Percentiles rank a stretch among this genome's conserved stretches.
Conservation (phyloP, 2,329 filamentous ascomycete genomes). For the Colletotrichum magnum region DNA sequence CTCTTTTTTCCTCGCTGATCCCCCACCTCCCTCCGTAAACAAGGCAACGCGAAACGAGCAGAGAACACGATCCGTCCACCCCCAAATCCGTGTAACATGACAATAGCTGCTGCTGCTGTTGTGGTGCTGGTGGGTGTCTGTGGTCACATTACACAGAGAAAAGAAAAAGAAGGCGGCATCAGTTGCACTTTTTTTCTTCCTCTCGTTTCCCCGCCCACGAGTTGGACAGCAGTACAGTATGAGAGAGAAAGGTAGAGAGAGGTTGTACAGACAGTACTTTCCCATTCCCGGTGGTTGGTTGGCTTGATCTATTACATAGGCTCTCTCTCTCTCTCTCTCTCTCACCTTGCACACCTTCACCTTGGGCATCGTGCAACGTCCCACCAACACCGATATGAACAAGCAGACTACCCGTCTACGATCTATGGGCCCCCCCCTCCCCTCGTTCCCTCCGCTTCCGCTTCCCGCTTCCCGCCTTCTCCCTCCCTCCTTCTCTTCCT, state of each 20-base stretch:
- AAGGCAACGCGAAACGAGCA: too few species aligned
- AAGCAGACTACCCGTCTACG: conserved; percentile 40
- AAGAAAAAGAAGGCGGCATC: not conserved
- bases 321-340: too few species aligned
- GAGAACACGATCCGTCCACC: too few species aligned
- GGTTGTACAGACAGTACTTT: not conserved
- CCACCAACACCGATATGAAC: conserved; percentile 38
- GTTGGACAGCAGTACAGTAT: too few species aligned
- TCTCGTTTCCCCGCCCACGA: not conserved
- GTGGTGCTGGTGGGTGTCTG: not conserved
- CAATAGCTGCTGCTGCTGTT: not conserved
- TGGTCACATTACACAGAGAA: conserved; percentile 8
- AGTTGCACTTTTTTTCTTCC: not conserved
- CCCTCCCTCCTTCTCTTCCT: not conserved
- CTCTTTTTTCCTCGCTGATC: not conserved
- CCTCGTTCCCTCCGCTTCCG: not conserved
- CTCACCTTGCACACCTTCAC: not conserved
- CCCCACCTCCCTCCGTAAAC: conserved; percentile 17
- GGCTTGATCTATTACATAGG: not conserved
- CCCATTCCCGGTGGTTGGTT: not conserved
- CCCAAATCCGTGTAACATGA: too few species aligned
- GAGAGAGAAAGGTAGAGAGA: too few species aligned
- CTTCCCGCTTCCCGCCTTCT: not conserved
- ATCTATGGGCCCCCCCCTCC: conserved; percentile 18
- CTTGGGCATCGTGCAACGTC: conserved; percentile 24